phyloP scores from a whole-genome alignment of 2,329 filamentous ascomycete species.

The Aspergillus terreus region DNA sequence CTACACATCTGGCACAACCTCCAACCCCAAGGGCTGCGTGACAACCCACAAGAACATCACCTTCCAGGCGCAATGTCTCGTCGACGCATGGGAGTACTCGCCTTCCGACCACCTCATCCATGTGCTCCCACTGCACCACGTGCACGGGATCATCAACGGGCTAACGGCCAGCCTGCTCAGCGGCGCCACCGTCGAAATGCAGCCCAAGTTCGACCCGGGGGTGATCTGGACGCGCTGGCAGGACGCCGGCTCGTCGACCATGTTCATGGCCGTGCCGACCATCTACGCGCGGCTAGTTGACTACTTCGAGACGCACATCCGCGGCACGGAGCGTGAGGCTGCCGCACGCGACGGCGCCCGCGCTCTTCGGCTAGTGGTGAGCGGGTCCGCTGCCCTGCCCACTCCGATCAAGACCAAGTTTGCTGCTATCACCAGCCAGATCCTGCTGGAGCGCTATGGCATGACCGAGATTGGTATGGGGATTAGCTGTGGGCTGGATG shows the following conservation, averaged over 20 bases:
- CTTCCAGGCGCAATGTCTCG: conserved; percentile 28
- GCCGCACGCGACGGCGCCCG: conserved; percentile 30
- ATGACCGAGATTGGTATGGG: conserved; percentile 51
- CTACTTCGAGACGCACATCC: conserved; percentile 40
- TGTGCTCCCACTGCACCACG: conserved; percentile 49
- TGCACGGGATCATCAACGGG: conserved; percentile 50
- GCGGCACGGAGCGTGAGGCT: conserved; percentile 30
- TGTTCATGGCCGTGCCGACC: conserved; percentile 52
- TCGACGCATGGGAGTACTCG: conserved; percentile 29
- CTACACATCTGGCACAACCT: conserved; percentile 42
- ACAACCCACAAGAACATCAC: conserved; percentile 41
- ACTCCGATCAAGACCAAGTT: conserved; percentile 41
- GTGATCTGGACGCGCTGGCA: conserved; percentile 48
- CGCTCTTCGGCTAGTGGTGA: conserved; percentile 37
- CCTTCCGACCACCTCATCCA: conserved; percentile 46
- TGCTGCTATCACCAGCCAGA: conserved; percentile 39
- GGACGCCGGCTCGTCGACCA: conserved; percentile 36
- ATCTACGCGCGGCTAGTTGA: conserved; percentile 49
- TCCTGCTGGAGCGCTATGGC: conserved; percentile 47
- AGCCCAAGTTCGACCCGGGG: conserved; percentile 42
- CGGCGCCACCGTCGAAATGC: conserved; percentile 48
- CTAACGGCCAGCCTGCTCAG: conserved; percentile 46
- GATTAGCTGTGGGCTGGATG: conserved; percentile 42
- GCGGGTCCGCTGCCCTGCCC: conserved; percentile 42
- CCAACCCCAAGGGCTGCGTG: conserved; percentile 42